phyloP scores from a whole-genome alignment of 768 basidiomycete species.

The Rhodotorula diobovata region DNA sequence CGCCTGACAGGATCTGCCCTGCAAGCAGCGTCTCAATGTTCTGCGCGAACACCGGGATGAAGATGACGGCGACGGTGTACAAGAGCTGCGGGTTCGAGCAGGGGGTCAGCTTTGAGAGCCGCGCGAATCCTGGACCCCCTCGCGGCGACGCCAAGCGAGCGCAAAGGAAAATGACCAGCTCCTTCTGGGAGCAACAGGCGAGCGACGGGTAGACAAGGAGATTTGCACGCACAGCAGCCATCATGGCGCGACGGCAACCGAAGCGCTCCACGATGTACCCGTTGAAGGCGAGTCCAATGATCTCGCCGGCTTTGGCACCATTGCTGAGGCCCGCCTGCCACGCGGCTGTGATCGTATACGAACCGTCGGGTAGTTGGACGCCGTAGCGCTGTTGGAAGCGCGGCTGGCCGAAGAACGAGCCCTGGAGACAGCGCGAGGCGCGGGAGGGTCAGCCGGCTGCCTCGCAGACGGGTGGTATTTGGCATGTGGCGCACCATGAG shows the following conservation, averaged over 20 bases:
- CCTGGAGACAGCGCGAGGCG: background rate
- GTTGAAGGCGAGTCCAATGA: conserved; percentile 47
- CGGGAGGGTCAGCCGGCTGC: too few relatives aligned
- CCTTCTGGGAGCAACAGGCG: too few relatives aligned
- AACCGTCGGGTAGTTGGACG: conserved; percentile 36
- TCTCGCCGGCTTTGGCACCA: conserved; percentile 44
- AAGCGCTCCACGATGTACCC: conserved; percentile 47
- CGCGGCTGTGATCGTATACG: conserved; percentile 46
- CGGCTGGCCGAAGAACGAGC: conserved; percentile 37
- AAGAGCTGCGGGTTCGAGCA: background rate
- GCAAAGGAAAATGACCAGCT: too few relatives aligned
- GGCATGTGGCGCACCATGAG: conserved; percentile 11
- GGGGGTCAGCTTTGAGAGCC: too few relatives aligned
- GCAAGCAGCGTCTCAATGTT: conserved; percentile 32
- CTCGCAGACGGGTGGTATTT: too few relatives aligned
- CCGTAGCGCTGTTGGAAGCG: conserved; percentile 36
- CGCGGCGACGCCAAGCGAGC: too few relatives aligned
- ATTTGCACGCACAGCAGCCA: conserved; percentile 34
- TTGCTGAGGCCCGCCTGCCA: background rate
- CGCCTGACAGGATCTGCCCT: conserved; percentile 31
- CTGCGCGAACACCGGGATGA: conserved; percentile 42
- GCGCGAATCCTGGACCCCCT: too few relatives aligned
- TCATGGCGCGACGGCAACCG: conserved; percentile 47
- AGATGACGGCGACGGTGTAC: conserved; percentile 34
- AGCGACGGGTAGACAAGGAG: too few relatives aligned